Evolutionary conservation across 192 early-diverging fungal species (phyloP), one percentile per base, ranked within the genome.

Genomic region (Pilaira anomala): DNA sequence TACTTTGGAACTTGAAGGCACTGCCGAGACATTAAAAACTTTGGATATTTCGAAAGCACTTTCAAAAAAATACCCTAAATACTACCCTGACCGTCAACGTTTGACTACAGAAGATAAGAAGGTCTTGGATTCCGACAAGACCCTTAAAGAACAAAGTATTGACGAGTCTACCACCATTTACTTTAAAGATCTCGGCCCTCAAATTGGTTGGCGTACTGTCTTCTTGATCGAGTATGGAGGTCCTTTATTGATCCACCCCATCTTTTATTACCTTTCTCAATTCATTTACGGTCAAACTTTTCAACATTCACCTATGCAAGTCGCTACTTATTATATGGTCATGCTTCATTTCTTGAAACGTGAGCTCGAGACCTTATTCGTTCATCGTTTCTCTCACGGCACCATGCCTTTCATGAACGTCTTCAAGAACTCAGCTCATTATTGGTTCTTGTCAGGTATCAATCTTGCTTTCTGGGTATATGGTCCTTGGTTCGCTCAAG

Each of bases 361-460:
- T 21, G 93, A 96, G 76, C 83, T 87, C 45, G 96, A 98, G 68
- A 96, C 96, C 3, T 58, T 92, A 2, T 93, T 92, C 83, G 88
- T 97, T 28, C 94, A 98, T 69, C 87, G 91, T 21, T 96, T 96
- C 75, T 90, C 87, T 40, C 89, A 94, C 68, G 91, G 89, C 26
- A 95, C 94, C 8, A 98, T 98, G 96, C 96, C 96, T n/a, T 78
- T 94, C 60, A 49, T 69, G n/a, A 95, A 95, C 68, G 77, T 98
- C 13, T 93, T 95, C 63, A 98, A 96, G 75, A 98, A 98, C 78
- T 94, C 91, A 54, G 81, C 82, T 40, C 95, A 98, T 69, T 98
- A 98, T 77, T 93, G 93, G 82, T 62, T 96, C 41, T 75, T 96
- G 8, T 87, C 88, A 22, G 96, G 94, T 19, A 53, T 96, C 51